Evolutionary conservation across 176 grass and related monocot genomes (phyloP), one percentile per base, ranked within the genome.

Genomic region (Coix lacrymajobi): DNA sequence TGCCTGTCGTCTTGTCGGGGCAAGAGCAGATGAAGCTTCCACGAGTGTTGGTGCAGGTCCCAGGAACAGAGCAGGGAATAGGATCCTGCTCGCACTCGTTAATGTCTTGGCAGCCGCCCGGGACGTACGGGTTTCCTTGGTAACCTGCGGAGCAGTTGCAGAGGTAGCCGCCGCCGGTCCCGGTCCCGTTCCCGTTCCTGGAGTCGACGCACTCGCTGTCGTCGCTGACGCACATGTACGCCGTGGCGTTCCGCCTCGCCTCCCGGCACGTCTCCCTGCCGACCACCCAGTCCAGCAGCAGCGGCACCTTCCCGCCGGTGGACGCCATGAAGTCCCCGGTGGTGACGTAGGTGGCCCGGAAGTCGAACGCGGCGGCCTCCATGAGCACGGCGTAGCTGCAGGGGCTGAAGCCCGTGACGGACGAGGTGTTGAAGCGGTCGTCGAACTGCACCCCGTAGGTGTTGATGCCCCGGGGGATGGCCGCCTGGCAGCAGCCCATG

Each of bases 401-500:
- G 0, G 1, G 76, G 78, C 58, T 82, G 38, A 84, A 86, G 3
- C 48, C 38, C 3, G 31, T 7, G 8, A 72, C 20, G 7, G 0
- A 4, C 32, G 79, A 46, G 25, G 62, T 67, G 69, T 92, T 85
- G 32, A 73, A 83, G 22, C 69, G 48, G 1, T 16, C 13, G 14
- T 74, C 66, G 58, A 92, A 96, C 25, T 0, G 1, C 6, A 86
- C 43, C 1, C 0, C 7, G 69, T 86, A 85, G 4, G 85, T 75
- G 28, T 51, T 85, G 62, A 89, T 62, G 49, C 71, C 76, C 15
- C 58, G 62, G 16, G 91, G 94, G 60, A 93, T 93, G 26, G 81
- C 87, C 29, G 81, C 38, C 66, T 97, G 80, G 86, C 94, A 97
- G 83, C 94, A 97, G 3, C 91, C 91, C 44, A 87, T 72, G 31